These are phyloP conservation scores for Chalciporus sp. DNA, from an alignment of 1,284 basidiomycete genomes.

Conservation along the genomic window DNA sequence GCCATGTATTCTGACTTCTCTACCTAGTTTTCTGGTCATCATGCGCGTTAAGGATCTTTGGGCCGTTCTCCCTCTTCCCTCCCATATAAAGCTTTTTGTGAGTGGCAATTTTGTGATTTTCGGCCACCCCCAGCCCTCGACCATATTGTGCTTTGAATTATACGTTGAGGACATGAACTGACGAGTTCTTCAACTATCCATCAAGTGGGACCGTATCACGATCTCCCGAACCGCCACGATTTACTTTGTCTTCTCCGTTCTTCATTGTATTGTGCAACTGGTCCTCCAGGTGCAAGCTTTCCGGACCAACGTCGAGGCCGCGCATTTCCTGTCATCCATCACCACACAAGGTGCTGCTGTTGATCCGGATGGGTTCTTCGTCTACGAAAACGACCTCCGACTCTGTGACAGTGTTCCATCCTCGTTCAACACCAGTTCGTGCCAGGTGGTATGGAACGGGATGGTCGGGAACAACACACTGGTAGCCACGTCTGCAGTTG, in stretches of 20 bases:
- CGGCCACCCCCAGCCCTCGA: background rate
- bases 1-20: background rate
- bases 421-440: constrained; percentile 48
- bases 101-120: constrained; percentile 27
- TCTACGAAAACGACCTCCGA: constrained; percentile 50
- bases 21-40: constrained; percentile 11
- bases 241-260: constrained; percentile 68
- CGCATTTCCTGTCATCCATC: constrained; percentile 52
- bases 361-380: constrained; percentile 52
- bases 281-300: constrained; percentile 69
- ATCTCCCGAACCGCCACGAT: constrained; percentile 64
- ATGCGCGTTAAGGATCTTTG: constrained; percentile 52
- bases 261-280: constrained; percentile 70
- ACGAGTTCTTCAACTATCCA: constrained; percentile 2
- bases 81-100: constrained; percentile 56
- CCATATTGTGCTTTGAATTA: background rate
- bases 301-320: constrained; percentile 61
- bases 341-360: constrained; percentile 51
- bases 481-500: background rate
- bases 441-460: constrained; percentile 58
- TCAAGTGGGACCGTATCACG: constrained; percentile 70
- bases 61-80: constrained; percentile 41
- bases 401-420: constrained; percentile 60
- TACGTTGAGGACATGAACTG: background rate
- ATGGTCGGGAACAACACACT: constrained; percentile 14